A percentile compares a stretch with the other conserved stretches of the same genome.
Conservation (phyloP, 805 yeast species). For the Danielozyma ontarioensis region DNA sequence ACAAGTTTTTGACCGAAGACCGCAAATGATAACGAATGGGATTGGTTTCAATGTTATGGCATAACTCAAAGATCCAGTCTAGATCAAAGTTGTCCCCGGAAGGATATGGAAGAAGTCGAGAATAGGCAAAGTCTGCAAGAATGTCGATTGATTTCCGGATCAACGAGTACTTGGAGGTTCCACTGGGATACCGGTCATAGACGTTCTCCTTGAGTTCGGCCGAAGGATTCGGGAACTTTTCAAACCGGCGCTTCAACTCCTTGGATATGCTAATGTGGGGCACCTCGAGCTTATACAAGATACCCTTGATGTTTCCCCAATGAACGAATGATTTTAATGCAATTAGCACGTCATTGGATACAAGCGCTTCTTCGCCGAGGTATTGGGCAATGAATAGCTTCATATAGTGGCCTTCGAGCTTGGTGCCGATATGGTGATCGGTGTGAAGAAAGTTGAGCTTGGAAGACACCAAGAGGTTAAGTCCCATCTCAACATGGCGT, state of each 20-base stretch:
- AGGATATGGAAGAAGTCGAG: conserved; percentile 37
- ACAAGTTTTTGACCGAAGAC: conserved; percentile 27
- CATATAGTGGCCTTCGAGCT: conserved; percentile 42
- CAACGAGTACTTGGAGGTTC: conserved; percentile 44
- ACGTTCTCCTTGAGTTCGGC: conserved; percentile 35
- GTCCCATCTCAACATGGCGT: conserved; percentile 37
- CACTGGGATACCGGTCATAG: conserved; percentile 46
- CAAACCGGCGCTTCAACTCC: conserved; percentile 24
- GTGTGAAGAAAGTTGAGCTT: conserved; percentile 51
- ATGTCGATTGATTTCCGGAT: conserved; percentile 34
- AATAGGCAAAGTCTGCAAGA: conserved; percentile 31
- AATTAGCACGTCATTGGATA: conserved; percentile 37
- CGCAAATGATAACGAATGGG: conserved; percentile 48
- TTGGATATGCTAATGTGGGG: conserved; percentile 31
- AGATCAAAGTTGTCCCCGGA: conserved; percentile 15
- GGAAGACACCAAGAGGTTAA: conserved; percentile 38
- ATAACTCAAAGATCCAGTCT: conserved; percentile 32
- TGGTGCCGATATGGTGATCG: conserved; percentile 51
- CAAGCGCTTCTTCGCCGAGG: conserved; percentile 36
- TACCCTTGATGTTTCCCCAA: conserved; percentile 50
- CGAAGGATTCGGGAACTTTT: conserved; percentile 37
- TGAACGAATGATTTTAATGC: conserved; percentile 49
- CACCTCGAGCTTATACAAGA: conserved; percentile 36
- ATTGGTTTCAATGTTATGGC: conserved; percentile 41
- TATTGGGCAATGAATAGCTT: conserved; percentile 30